These are phyloP conservation scores for Capsicum chinense DNA, from an alignment of 257 asterid species.

Conservation along the genomic window DNA sequence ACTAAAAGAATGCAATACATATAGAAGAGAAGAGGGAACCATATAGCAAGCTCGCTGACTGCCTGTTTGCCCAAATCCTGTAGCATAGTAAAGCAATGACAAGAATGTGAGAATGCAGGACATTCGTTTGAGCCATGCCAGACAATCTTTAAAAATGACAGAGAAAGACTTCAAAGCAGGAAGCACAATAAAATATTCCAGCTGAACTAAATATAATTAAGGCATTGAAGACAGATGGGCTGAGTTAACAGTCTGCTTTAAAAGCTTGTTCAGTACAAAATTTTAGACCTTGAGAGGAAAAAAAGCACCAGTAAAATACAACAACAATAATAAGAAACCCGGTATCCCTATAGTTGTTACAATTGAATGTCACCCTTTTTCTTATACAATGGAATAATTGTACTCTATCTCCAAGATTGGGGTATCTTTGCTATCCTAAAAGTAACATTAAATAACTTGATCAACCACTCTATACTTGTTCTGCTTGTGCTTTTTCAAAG, in stretches of 20 bases:
- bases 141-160: neutral
- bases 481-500: too few relatives aligned
- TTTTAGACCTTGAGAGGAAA: neutral
- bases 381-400: too few relatives aligned
- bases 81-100: conserved; percentile 20
- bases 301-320: neutral
- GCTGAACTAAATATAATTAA: neutral
- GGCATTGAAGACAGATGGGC: neutral
- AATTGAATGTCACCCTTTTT: too few relatives aligned
- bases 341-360: too few relatives aligned
- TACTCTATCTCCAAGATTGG: too few relatives aligned
- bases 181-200: neutral
- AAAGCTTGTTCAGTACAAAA: neutral
- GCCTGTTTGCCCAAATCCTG: conserved; percentile 98
- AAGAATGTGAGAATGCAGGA: neutral
- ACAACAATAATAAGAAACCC: too few relatives aligned
- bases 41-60: conserved; percentile 56
- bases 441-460: too few relatives aligned
- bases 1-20: conserved; percentile 6
- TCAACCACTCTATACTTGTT: too few relatives aligned
- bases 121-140: neutral
- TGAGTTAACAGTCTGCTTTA: neutral
- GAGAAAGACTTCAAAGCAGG: neutral
- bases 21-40: neutral
- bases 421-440: too few relatives aligned